Evolutionary conservation across 1,284 basidiomycete species (phyloP).

Genomic region (Leucoagaricus sp.): DNA sequence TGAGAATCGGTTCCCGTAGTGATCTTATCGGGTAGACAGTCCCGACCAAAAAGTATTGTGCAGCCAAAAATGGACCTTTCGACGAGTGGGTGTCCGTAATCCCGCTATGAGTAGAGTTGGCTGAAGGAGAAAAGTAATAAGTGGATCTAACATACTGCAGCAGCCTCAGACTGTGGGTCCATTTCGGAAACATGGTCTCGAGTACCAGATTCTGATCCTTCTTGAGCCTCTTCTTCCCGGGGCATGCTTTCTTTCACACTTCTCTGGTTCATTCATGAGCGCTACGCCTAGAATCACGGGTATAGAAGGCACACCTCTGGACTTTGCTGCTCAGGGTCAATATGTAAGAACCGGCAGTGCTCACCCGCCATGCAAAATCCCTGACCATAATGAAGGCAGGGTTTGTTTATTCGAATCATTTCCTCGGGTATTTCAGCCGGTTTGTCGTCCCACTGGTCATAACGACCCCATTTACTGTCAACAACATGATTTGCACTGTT

Average conservation of each 20-base stretch:
- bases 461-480: constrained; percentile 2
- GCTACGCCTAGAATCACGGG: background rate
- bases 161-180: background rate
- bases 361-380: constrained; percentile 35
- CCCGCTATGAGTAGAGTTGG: constrained; percentile 13
- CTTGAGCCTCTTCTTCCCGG: background rate
- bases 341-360: constrained; percentile 31
- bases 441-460: constrained; percentile 10
- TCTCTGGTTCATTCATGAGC: constrained; percentile 1
- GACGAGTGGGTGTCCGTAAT: constrained; percentile 24
- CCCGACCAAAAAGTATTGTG: constrained; percentile 37
- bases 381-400: constrained; percentile 34
- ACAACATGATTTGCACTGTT: background rate
- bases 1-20: constrained; percentile 42
- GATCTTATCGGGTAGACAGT: constrained; percentile 34
- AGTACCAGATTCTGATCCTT: constrained; percentile 4
- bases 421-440: background rate
- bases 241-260: background rate
- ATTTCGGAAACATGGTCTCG: background rate
- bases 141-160: background rate
- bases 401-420: constrained; percentile 16
- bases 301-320: constrained; percentile 7
- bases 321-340: constrained; percentile 15
- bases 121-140: background rate
- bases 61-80: constrained; percentile 37